Base-by-base conservation (phyloP, 1,284 basidiomycete species). In the Trichosporon sp. region DNA sequence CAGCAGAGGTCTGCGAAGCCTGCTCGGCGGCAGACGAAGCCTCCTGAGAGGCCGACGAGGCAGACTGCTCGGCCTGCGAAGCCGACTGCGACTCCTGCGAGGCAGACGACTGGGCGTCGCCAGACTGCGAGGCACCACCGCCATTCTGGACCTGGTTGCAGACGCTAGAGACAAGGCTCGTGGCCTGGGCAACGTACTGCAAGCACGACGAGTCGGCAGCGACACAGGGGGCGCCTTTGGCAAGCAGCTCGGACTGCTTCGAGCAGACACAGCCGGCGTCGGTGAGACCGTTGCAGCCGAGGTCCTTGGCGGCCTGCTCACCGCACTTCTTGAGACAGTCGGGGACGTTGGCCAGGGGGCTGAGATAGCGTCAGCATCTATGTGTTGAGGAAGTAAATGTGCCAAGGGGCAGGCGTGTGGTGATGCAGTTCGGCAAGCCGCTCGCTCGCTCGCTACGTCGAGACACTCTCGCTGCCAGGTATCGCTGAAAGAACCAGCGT, bases 241-340 rank as follows among this genome's bases (percentile, higher is more conserved):
- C 56, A 16, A 54, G 19, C 19, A 54, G 49, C 25, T 54, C 49
- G 25, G 13, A 13, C 19, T 44, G 31, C 37, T 40, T 32, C 11
- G 58, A 31, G 59, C 63, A 64, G 59, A 57, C 37, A 49, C 59
- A 60, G 14, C 5, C 33, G 23, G 33, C 19, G 56, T 58, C 58
- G 34, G 59, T 34, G 37, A 56, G 16, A 21, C 40, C 52, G 25
- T 33, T 7, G 58, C 58, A 60, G 58, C 59, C 58, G 27, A 58
- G 19, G n/a, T 31, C 58, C 10, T 46, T 27, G 44, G 54, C 56
- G 29, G 29, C 54, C 14, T 25, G 16, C 57, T 52, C 44, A 11
- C 59, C 33, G 44, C 63, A 58, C 13, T 19, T 11, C 59, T 49
- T 33, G 56, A 61, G 36, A 16, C 63, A 58, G 19, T 59, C 32